Base-by-base conservation (phyloP, 495 filamentous ascomycete species). In the Penicillium pancosmium region DNA sequence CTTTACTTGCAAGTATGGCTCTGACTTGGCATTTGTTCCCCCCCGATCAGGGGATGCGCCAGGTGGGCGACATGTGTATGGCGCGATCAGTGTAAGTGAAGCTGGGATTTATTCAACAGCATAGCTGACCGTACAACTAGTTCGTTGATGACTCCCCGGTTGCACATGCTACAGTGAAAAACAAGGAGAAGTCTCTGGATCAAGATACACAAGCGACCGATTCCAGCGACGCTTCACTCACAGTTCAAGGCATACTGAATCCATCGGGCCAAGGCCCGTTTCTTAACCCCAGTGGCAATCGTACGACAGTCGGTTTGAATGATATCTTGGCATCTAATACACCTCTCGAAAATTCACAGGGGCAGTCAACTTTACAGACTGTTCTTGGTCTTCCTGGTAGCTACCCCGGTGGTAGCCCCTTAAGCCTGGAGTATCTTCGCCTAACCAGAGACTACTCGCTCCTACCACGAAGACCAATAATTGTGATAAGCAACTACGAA, bases 71-170 rank as follows among this genome's bases (percentile, higher is more conserved):
- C 62, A 65, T 38, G 55, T 41, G 4, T 69, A 69, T 54, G 52
- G 46, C 31, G 43, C 51, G 21, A 69, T 69, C 33, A 69, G 62
- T 13, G 67, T 69, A 33, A 33, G 67, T 38, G 27, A 31, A 12
- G n/a, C 48, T 35, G 18, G 8, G 40, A n/a, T 52, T 2, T 19
- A 1, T 13, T 27, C 19, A 36, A 38, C 33, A 4, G 4, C 19
- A 36, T 4, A 40, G 35, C 38, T 38, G 16, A 40, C 47, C 9
- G 11, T 13, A 10, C 46, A 31, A 38, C 8, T 57, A 69, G 67
- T 69, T 69, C 25, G 64, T 69, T 5, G 62, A 69, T 53, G 67
- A 69, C 2, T 68, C 65, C 1, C 67, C 67, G 0, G 18, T 60
- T 19, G 58, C 55, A 23, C 25, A 46, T 31, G 50, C 48, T 31